Conservation (phyloP, 2,329 filamentous ascomycete species). For the Trichoderma sp. region DNA sequence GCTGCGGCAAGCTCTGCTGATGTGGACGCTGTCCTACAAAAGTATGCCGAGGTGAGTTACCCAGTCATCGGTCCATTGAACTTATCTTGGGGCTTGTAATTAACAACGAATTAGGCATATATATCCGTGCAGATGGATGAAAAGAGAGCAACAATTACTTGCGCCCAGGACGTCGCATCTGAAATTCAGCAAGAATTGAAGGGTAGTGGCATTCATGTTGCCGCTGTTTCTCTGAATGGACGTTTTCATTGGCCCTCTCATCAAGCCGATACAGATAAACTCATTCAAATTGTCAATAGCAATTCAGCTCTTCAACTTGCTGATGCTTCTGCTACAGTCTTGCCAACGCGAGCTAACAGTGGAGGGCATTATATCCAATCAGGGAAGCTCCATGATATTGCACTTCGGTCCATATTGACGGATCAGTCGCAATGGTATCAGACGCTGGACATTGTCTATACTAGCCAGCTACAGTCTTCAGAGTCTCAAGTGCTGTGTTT, state of each 20-base stretch:
- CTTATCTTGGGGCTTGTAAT: not conserved
- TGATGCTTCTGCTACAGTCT: not conserved
- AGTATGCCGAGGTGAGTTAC: slow-evolving; percentile 23
- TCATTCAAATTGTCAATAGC: not conserved
- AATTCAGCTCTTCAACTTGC: not conserved
- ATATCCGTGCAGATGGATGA: not conserved
- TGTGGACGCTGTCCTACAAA: slow-evolving; percentile 21
- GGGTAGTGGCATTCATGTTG: not conserved
- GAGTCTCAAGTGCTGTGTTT: slow-evolving; percentile 36
- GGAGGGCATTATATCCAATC: not conserved
- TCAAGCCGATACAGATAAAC: not conserved
- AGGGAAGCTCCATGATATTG: not conserved
- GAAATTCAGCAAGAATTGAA: not conserved
- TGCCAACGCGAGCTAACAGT: not conserved
- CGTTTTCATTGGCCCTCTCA: not conserved
- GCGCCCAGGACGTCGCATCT: not conserved
- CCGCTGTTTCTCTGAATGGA: not conserved
- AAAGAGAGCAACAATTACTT: not conserved
- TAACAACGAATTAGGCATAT: not conserved
- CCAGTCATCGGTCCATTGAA: not conserved
- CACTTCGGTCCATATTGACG: not conserved
- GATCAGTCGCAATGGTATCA: not conserved
- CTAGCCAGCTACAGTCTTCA: slow-evolving; percentile 23
- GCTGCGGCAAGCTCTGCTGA: slow-evolving; percentile 31
- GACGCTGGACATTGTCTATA: not conserved